These are phyloP conservation scores for Aureobasidium sp. DNA, from an alignment of 2,329 filamentous ascomycete genomes.

Conservation along the genomic window DNA sequence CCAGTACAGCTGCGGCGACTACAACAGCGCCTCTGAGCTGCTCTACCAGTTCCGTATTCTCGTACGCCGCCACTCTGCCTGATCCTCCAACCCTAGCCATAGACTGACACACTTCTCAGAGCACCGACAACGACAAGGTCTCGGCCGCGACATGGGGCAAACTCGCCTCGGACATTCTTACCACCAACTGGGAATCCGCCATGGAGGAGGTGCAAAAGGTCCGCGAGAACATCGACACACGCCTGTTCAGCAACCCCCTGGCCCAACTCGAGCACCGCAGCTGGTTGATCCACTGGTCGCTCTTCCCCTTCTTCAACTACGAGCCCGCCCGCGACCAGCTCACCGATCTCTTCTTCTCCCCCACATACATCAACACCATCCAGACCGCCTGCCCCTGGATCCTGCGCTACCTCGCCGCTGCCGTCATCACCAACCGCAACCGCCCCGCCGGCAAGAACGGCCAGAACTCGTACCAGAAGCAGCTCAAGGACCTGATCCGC, in stretches of 20 bases:
- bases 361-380: constrained; percentile 98
- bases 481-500: constrained; percentile 92
- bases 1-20: constrained; percentile 96
- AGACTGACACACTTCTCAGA: constrained; percentile 33
- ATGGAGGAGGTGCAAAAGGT: constrained; percentile 87
- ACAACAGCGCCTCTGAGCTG: constrained; percentile 78
- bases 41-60: constrained; percentile 97
- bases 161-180: constrained; percentile 90
- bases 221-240: constrained; percentile 84
- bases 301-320: constrained; percentile 99
- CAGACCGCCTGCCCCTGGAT: constrained; percentile 97
- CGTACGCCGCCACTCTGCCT: constrained; percentile 21
- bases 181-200: constrained; percentile 87
- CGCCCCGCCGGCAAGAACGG: constrained; percentile 75
- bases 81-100: background rate
- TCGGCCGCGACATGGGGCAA: constrained; percentile 95
- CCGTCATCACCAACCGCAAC: constrained; percentile 80
- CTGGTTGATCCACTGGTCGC: constrained; percentile 95
- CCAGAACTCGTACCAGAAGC: constrained; percentile 93
- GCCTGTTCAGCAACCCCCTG: constrained; percentile 91
- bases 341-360: constrained; percentile 94
- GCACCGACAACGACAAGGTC: constrained; percentile 97
- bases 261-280: constrained; percentile 94
- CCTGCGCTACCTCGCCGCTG: constrained; percentile 83
- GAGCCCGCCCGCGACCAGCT: constrained; percentile 82